Evolutionary conservation across 306 rosid species (phyloP), one percentile per base, ranked within the genome.

Genomic region (Trifolium dubium): DNA sequence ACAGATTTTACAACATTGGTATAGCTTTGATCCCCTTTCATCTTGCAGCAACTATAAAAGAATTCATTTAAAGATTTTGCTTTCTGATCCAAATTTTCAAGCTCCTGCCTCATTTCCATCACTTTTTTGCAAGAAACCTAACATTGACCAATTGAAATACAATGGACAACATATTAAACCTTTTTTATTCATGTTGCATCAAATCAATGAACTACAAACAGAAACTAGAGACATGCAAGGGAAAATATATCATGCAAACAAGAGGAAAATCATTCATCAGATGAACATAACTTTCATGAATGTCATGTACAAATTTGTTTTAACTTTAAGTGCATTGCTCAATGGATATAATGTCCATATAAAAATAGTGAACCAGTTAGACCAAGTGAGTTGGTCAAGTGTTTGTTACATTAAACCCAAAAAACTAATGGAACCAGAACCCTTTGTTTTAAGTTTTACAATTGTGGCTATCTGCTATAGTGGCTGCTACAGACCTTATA

Each of bases 21-120:
- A 79, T 67, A 79, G 68, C 87, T 86, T 74, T 56, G 81, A 68
- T 79, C 85, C 71, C 87, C 92, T 82, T 83, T 87, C 74, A 82
- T 72, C 82, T 80, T 82, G 78, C 88, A 85, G 68, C 74, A 60
- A 62, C 74, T 82, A 77, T 80, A 87, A 73, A 92, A 80, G 71
- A 72, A 85, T 82, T 80, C 85, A 69, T 85, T 79, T 46, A 85
- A 80, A 49, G 81, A 72, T 69, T 87, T 83, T 81, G 89, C 78
- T 79, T 90, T 58, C 30, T 75, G 40, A 69, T 86, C 89, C 89
- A 89, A 81, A 67, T 62, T 50, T 86, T 83, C 82, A 76, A 82
- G 70, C 79, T 87, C 86, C 68, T 77, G 90, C 90, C 87, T 86
- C 82, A 13, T 67, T 76, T 59, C 59, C 54, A 41, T 43, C 50